Base-by-base conservation (phyloP, 2,329 filamentous ascomycete species). In the Fusarium pilosicola region DNA sequence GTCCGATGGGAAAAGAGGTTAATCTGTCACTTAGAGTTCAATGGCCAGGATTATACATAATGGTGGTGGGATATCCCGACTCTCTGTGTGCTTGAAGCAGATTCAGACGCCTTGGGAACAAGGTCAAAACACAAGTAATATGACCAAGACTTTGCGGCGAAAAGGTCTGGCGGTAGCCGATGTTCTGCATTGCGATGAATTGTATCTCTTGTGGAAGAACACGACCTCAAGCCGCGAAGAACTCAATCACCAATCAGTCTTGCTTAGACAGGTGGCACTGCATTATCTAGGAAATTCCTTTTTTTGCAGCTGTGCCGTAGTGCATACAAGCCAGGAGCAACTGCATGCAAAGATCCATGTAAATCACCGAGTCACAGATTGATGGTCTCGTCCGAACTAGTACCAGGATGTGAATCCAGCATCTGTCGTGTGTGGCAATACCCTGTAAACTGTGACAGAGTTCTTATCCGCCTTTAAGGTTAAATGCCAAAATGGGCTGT, bases 41-140 rank as follows among this genome's bases (percentile, higher is more conserved):
- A 28, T 41, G 1, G 7, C 34, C n/a, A 15, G 11, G 3, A 10
- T n/a, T n/a, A 6, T n/a, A n/a, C 14, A 30, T 6, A 1, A n/a
- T n/a, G 8, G 13, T 22, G 7, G 5, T 38, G 13, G 36, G 3
- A 11, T 28, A 8, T 41, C 14, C 30, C 11, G 18, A 6, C 20
- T 18, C 20, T 12, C 2, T 39, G 18, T 26, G 14, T 28, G 22
- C 36, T 17, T 12, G 18, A 28, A 12, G n/a, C 17, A 13, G 24
- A 28, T 38, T n/a, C 22, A 10, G 18, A 39, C 13, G 20, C 18
- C 18, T 39, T 38, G 17, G 20, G 6, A 28, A 20, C 9, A 20
- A 38, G 18, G 5, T 22, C 10, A 13, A 38, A 17, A 26, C 18
- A 38, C 7, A 9, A 22, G 4, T 22, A 4, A 22, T 8, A 26